Evolutionary conservation across 345 rosid species (phyloP), one percentile per base, ranked within the genome.

Genomic region (Euphorbia peplus): DNA sequence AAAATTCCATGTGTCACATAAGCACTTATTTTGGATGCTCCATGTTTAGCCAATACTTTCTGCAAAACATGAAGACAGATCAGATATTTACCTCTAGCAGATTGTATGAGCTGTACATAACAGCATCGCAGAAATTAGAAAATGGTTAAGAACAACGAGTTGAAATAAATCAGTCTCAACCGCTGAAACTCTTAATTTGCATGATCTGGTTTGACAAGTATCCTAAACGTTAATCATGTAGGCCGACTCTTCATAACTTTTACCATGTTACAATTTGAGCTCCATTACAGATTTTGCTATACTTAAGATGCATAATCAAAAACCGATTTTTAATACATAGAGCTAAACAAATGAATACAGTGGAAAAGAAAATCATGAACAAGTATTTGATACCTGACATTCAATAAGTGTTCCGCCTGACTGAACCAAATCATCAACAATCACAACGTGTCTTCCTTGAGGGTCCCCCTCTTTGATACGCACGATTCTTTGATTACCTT

Each of bases 381-480:
- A 64, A 50, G 28, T 63, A 54, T 80, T 30, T 5, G 12, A 50
- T 76, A 95, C 99, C 99, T 91, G 99, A 77, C 99, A 95, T 84
- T 91, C 99, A 58, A 88, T 82, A 60, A 95, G 80, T 50, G 99
- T 95, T 66, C 99, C 90, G 47, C 99, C 99, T 9, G 99, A 93
- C 79, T 91, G 99, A 74, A 95, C 99, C 82, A 95, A 83, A 82
- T 91, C 96, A 77, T 95, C 99, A 37, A 95, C 97, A 60, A 91
- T 95, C 69, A 91, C 99, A 22, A 95, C 91, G 39, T 95, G 97
- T 21, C 88, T 82, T 76, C 96, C 99, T 70, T 68, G 76, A 47
- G 96, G 90, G 39, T 91, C 86, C 32, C 99, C 99, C 75, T 91
- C 97, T 80, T 87, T 95, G 78, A 95, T 86, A 67, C 95, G 90